These are phyloP conservation scores for Tardiomyces digboiensis DNA, from an alignment of 1,139 yeast genomes.

Conservation along the genomic window DNA sequence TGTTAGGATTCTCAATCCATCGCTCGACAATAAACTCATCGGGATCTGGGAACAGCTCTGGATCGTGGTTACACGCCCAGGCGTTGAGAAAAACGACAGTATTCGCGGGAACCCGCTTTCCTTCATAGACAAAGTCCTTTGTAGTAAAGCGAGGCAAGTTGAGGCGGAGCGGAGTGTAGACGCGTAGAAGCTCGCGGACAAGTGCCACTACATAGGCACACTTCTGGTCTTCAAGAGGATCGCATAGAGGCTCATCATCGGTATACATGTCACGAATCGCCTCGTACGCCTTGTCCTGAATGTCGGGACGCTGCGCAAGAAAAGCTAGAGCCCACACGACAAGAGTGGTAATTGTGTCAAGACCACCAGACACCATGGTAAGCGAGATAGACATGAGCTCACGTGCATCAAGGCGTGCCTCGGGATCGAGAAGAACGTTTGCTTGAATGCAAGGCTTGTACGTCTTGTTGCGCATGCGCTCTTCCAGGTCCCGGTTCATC, in stretches of 20 bases:
- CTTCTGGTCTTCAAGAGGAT: slow-evolving; percentile 27
- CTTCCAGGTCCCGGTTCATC: slow-evolving; percentile 25
- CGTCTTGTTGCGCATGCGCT: slow-evolving; percentile 18
- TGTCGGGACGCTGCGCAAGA: slow-evolving; percentile 36
- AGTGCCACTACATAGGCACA: slow-evolving; percentile 46
- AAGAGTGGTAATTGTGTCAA: slow-evolving; percentile 61
- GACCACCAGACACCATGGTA: slow-evolving; percentile 68
- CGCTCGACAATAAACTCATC: slow-evolving; percentile 43
- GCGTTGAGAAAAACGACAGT: slow-evolving; percentile 57
- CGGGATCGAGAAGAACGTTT: slow-evolving; percentile 27
- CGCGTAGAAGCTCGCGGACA: slow-evolving; percentile 51
- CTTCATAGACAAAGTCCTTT: slow-evolving; percentile 32
- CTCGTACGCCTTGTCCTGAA: slow-evolving; percentile 35
- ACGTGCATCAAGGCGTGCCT: slow-evolving; percentile 17
- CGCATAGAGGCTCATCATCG: slow-evolving; percentile 36
- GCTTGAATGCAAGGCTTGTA: slow-evolving; percentile 37
- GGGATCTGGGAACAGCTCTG: slow-evolving; percentile 35
- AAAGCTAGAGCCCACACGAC: slow-evolving; percentile 52
- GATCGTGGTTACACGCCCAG: slow-evolving; percentile 62
- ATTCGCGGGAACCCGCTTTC: slow-evolving; percentile 39
- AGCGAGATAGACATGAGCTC: slow-evolving; percentile 55
- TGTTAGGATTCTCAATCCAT: slow-evolving; percentile 34
- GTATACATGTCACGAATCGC: slow-evolving; percentile 31
- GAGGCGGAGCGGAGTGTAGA: slow-evolving; percentile 55
- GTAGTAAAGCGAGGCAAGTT: slow-evolving; percentile 53